Evolutionary conservation across 176 grass and related monocot species (phyloP), one percentile per base, ranked within the genome.

Genomic region (Oryza nivara): DNA sequence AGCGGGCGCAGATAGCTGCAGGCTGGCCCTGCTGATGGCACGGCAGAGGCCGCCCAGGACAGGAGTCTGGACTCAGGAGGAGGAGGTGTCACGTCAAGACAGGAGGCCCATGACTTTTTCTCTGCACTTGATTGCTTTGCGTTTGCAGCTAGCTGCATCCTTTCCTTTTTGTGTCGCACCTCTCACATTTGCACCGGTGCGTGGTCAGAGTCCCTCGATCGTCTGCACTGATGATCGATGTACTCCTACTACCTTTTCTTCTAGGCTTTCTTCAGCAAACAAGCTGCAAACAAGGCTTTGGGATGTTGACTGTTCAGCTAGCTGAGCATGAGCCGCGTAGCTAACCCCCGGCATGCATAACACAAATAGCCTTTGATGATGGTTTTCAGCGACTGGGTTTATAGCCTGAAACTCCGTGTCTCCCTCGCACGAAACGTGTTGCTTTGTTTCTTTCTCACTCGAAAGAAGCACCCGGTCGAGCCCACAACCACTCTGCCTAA

Each of bases 41-140:
- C 1, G 34, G 63, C 34, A 11, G 63, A 14, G 43, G 23, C 23
- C 23, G 23, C 23, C 23, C 23, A 23, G 23, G 40, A 41, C 40
- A 8, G 40, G 40, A 43, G 1, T 44, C 43, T 44, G 43, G 12
- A 54, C 4, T 16, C 65, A 67, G 65, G 77, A 80, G 35, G 75
- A 76, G 80, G 56, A 83, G 12, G 72, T 75, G 82, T 75, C 82
- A 67, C 61, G 65, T 84, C 82, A 40, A 36, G 16, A 67, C 54
- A 32, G 36, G 30, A 19, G 36, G 51, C 17, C 74, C 74, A 25
- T 64, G 75, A 63, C 54, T 77, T 63, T 76, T 76, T 58, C 4
- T 14, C 19, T 20, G 36, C 74, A 9, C 47, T 51, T 23, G 28
- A 15, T 49, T 51, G 41, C 25, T 56, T 75, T 17, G 46, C 40